Conservation (phyloP, 352 stramenopile genomes). For the Saprolegnia diclina region DNA sequence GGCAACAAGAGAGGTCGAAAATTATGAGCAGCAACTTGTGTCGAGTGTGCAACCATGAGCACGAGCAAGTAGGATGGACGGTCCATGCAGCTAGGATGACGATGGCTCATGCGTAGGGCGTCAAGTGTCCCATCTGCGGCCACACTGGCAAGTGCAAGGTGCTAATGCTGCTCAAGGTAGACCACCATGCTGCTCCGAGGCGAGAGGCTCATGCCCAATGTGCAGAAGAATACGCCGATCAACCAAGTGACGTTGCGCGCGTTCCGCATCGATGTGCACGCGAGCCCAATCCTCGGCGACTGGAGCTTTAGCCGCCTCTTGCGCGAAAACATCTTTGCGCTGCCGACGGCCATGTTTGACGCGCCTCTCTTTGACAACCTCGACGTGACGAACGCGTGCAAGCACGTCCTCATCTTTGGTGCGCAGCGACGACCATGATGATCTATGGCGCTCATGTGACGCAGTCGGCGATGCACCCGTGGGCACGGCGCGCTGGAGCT, state of each 20-base stretch:
- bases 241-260: constrained; percentile 24
- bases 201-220: neutral
- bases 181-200: too few relatives aligned
- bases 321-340: constrained; percentile 27
- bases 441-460: constrained; percentile 21
- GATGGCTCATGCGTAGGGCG: constrained; percentile 31
- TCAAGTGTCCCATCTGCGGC: constrained; percentile 57
- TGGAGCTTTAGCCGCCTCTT: constrained; percentile 22
- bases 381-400: constrained; percentile 31
- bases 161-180: constrained; percentile 54
- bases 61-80: constrained; percentile 33
- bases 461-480: constrained; percentile 69
- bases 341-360: constrained; percentile 40
- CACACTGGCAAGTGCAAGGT: constrained; percentile 60
- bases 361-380: constrained; percentile 50
- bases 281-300: constrained; percentile 17
- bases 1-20: neutral
- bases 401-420: constrained; percentile 63
- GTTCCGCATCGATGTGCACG: constrained; percentile 23
- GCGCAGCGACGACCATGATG: constrained; percentile 13
- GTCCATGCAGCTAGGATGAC: neutral
- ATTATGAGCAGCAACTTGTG: constrained; percentile 28
- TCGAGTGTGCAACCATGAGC: constrained; percentile 47
- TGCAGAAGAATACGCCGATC: constrained; percentile 14
- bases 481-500: constrained; percentile 45